phyloP scores from a whole-genome alignment of 1,284 basidiomycete genomes.

The Xanthoconium separans region DNA sequence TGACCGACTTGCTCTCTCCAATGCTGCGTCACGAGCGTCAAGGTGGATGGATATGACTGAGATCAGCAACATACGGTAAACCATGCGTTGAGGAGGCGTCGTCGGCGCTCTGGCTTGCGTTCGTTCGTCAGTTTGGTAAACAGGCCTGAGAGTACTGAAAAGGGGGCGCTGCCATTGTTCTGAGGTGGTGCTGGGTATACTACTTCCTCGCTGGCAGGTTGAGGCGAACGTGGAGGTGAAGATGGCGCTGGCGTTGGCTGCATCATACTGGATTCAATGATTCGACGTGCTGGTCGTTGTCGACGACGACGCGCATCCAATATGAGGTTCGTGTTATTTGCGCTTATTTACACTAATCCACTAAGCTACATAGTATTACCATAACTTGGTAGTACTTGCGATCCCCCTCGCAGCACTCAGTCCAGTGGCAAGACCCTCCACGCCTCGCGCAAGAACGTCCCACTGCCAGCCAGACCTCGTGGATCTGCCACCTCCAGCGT shows the following conservation, averaged over 20 bases:
- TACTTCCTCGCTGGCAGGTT: constrained; percentile 21
- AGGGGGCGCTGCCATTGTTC: constrained; percentile 66
- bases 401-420: constrained; percentile 23
- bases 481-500: constrained; percentile 56
- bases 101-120: constrained; percentile 66
- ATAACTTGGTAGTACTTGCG: too few relatives aligned
- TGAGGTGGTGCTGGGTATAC: constrained; percentile 55
- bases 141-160: constrained; percentile 60
- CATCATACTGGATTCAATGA: constrained; percentile 34
- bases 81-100: constrained; percentile 64
- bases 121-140: constrained; percentile 71
- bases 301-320: too few relatives aligned
- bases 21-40: constrained; percentile 45
- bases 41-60: neutral
- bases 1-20: constrained; percentile 75
- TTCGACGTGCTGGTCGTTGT: neutral
- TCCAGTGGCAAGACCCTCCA: constrained; percentile 35
- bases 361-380: constrained; percentile 1
- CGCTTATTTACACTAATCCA: constrained; percentile 8
- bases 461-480: constrained; percentile 31
- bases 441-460: constrained; percentile 36
- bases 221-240: constrained; percentile 32
- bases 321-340: constrained; percentile 21
- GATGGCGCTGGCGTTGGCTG: constrained; percentile 59
- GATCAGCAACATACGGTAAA: constrained; percentile 59